These are phyloP conservation scores for Geoglossum glabrum DNA, from an alignment of 495 filamentous ascomycete genomes.

Conservation along the genomic window DNA sequence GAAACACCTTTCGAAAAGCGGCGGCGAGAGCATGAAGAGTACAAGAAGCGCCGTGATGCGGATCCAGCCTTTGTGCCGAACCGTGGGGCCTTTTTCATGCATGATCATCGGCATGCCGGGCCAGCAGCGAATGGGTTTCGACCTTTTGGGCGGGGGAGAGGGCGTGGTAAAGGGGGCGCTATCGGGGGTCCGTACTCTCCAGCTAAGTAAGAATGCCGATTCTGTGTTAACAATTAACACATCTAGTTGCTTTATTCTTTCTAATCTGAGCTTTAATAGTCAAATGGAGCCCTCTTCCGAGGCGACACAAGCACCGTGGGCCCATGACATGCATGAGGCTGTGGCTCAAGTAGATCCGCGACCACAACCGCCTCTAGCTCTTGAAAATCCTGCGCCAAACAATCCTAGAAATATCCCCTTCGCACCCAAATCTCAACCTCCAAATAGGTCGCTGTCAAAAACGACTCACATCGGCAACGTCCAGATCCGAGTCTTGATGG, in stretches of 20 bases:
- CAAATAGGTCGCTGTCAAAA: slow-evolving; percentile 47
- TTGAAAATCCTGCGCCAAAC: not conserved
- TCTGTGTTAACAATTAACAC: not conserved
- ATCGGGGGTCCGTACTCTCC: slow-evolving; percentile 17
- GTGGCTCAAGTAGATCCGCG: slow-evolving; percentile 25
- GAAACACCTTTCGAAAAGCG: slow-evolving; percentile 43
- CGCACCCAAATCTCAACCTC: slow-evolving; percentile 27
- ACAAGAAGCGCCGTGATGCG: slow-evolving; percentile 64
- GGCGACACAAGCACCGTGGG: slow-evolving; percentile 55
- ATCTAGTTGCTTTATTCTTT: not conserved
- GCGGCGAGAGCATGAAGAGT: slow-evolving; percentile 77
- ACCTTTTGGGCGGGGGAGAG: slow-evolving; percentile 41
- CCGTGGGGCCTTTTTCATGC: slow-evolving; percentile 88
- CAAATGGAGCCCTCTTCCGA: slow-evolving; percentile 29
- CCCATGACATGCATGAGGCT: slow-evolving; percentile 87
- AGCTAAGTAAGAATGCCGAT: not conserved
- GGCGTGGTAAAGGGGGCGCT: slow-evolving; percentile 33
- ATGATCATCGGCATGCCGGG: slow-evolving; percentile 69
- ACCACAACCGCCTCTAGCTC: slow-evolving; percentile 16
- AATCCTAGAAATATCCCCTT: slow-evolving; percentile 18
- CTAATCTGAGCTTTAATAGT: slow-evolving; percentile 13
- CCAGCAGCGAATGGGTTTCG: slow-evolving; percentile 56
- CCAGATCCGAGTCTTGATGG: slow-evolving; percentile 61
- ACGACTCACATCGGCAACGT: slow-evolving; percentile 54
- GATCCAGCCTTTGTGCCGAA: slow-evolving; percentile 93